Conservation (phyloP, 192 early-diverging fungal species). For the Coemansia interrupta region DNA sequence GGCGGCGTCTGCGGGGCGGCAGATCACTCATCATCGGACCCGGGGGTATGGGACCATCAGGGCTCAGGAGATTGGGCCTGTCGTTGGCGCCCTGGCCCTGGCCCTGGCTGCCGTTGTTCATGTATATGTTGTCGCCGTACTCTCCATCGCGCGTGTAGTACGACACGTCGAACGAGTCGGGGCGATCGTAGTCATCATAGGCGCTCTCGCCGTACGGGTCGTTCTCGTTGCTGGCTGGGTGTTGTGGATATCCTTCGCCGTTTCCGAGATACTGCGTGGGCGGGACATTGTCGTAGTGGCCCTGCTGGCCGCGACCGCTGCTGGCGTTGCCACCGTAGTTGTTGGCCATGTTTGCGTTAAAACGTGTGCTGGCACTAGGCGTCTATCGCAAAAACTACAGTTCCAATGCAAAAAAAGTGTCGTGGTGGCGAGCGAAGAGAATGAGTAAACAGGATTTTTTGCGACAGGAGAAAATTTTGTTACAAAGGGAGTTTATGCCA, state of each 20-base stretch:
- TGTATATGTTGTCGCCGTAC: constrained; percentile 46
- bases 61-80: constrained; percentile 45
- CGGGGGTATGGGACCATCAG: constrained; percentile 49
- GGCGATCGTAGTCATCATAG: constrained; percentile 48
- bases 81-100: constrained; percentile 22
- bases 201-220: constrained; percentile 51
- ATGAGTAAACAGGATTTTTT: background rate
- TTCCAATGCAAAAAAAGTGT: background rate
- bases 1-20: constrained; percentile 48
- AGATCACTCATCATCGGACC: constrained; percentile 50
- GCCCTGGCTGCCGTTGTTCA: constrained; percentile 20
- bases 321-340: constrained; percentile 29
- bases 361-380: constrained; percentile 1
- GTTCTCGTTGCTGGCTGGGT: constrained; percentile 27
- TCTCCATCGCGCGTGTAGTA: constrained; percentile 54
- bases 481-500: background rate
- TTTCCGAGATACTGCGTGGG: constrained; percentile 52
- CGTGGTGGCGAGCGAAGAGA: background rate
- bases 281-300: constrained; percentile 46
- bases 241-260: constrained; percentile 21
- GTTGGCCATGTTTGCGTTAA: constrained; percentile 26
- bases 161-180: constrained; percentile 57
- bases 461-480: background rate
- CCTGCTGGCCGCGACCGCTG: constrained; percentile 31
- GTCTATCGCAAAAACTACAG: constrained; percentile 4